phyloP scores from a whole-genome alignment of 768 basidiomycete species.

The Inosperma sp. region DNA sequence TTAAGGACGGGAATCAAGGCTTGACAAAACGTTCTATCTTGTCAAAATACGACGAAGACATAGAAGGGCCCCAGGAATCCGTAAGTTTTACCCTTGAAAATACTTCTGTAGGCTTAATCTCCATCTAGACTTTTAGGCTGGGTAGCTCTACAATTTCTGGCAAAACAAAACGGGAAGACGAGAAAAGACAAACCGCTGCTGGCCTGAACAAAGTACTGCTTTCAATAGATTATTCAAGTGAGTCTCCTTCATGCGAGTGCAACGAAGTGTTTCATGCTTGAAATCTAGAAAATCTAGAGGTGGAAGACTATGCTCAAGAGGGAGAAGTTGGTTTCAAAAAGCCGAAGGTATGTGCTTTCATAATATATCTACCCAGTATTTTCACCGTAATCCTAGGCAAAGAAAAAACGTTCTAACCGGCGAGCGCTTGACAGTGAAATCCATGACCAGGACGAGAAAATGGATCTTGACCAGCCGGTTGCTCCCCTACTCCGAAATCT shows the following conservation, averaged over 20 bases:
- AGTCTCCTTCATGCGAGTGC: conserved; percentile 29
- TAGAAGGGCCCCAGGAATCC: conserved; percentile 68
- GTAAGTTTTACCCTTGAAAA: conserved; percentile 35
- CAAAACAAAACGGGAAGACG: conserved; percentile 38
- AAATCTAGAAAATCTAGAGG: conserved; percentile 72
- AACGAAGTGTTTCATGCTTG: conserved; percentile 14
- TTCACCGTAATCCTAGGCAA: conserved; percentile 52
- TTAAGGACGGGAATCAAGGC: conserved; percentile 67
- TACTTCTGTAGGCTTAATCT: conserved; percentile 9
- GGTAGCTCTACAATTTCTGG: conserved; percentile 53
- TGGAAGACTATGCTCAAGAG: conserved; percentile 84
- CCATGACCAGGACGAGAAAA: conserved; percentile 42
- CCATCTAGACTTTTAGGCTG: conserved; percentile 75
- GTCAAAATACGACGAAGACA: conserved; percentile 90
- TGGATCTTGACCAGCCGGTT: conserved; percentile 80
- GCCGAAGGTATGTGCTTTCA: conserved; percentile 54
- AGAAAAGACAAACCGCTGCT: conserved; percentile 50
- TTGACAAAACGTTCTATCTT: conserved; percentile 72
- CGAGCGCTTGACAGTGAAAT: conserved; percentile 53
- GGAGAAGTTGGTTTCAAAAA: conserved; percentile 96
- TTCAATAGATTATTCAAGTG: conserved; percentile 87
- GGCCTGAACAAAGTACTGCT: conserved; percentile 76
- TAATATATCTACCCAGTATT: conserved; percentile 9
- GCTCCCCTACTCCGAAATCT: conserved; percentile 66
- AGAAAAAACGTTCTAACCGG: conserved; percentile 84